phyloP scores from a whole-genome alignment of 345 rosid species.

The Gossypium bickii region DNA sequence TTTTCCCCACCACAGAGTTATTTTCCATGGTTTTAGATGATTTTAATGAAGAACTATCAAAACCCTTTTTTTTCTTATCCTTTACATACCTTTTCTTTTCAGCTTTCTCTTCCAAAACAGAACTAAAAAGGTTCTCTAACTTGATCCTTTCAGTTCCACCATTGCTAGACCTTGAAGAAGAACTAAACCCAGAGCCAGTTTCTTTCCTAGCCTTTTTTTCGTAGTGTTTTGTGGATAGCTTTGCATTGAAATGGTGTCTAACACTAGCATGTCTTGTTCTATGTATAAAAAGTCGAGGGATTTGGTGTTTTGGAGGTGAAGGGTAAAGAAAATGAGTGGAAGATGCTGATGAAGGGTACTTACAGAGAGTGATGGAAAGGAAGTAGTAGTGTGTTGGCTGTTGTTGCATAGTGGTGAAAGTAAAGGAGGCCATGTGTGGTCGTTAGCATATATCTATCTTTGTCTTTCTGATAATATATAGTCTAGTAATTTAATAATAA shows the following conservation, averaged over 20 bases:
- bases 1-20: conserved; percentile 8
- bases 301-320: conserved; percentile 26
- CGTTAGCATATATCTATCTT: conserved; percentile 25
- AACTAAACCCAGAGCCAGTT: conserved; percentile 27
- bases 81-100: conserved; percentile 20
- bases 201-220: conserved; percentile 18
- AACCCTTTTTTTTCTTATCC: conserved; percentile 21
- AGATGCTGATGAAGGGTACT: conserved; percentile 27
- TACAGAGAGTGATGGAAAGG: conserved; percentile 25
- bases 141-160: conserved; percentile 15
- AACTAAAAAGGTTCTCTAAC: conserved; percentile 22
- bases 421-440: conserved; percentile 54
- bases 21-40: neutral
- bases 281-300: neutral
- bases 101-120: conserved; percentile 27
- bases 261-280: conserved; percentile 13
- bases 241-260: conserved; percentile 17
- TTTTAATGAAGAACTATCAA: conserved; percentile 19
- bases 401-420: conserved; percentile 27
- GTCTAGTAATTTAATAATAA: neutral
- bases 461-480: conserved; percentile 17
- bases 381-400: conserved; percentile 18
- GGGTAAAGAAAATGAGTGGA: conserved; percentile 14
- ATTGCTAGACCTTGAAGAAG: conserved; percentile 17
- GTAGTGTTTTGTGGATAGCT: conserved; percentile 26